Conservation (phyloP, 2,329 filamentous ascomycete genomes). For the Dactylellina parvicollis region DNA sequence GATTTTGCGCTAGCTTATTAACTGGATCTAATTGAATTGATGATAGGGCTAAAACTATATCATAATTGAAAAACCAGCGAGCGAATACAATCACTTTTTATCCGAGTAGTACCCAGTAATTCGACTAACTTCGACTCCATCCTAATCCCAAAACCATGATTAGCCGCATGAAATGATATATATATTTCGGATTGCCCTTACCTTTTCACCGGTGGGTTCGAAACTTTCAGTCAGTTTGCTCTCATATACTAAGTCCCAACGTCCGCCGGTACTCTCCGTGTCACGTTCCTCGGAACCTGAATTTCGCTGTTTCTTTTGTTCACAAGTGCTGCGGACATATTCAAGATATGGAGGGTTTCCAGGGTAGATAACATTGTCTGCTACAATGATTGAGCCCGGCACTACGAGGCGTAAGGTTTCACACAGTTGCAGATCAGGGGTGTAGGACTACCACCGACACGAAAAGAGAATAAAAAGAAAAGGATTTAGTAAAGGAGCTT, state of each 20-base stretch:
- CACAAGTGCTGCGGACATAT: slow-evolving; percentile 74
- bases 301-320: slow-evolving; percentile 68
- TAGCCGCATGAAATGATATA: neutral
- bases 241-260: slow-evolving; percentile 44
- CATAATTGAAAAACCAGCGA: neutral
- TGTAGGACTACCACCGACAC: slow-evolving; percentile 67
- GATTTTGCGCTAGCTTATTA: no score
- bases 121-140: slow-evolving; percentile 5
- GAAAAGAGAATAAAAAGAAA: neutral
- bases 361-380: slow-evolving; percentile 77
- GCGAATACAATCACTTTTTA: neutral
- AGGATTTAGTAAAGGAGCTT: neutral
- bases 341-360: slow-evolving; percentile 76
- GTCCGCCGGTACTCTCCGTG: slow-evolving; percentile 10
- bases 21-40: neutral
- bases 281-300: slow-evolving; percentile 22
- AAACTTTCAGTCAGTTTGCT: slow-evolving; percentile 54
- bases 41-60: neutral
- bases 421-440: slow-evolving; percentile 77
- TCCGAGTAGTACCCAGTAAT: neutral
- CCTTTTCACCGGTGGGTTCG: slow-evolving; percentile 48
- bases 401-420: slow-evolving; percentile 75
- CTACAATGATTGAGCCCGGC: slow-evolving; percentile 71
- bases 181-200: neutral
- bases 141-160: neutral